Evolutionary conservation across 129 eudicot genomes (phyloP).

Genomic region (Lonicera japonica): DNA sequence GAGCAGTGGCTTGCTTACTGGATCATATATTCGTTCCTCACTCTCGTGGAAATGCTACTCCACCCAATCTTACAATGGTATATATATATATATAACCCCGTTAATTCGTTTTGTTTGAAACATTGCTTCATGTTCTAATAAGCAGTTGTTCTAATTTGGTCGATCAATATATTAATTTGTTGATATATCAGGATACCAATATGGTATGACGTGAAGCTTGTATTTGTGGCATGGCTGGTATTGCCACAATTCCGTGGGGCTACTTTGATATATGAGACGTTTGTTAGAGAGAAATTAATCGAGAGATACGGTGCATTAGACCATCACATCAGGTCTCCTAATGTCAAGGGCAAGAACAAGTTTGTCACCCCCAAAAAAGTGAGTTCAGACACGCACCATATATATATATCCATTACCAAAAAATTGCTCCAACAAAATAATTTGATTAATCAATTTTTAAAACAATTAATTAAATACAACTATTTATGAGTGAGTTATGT

Average conservation of each 20-base stretch:
- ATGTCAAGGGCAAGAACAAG: conserved; percentile 54
- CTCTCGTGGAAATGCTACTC: conserved; percentile 80
- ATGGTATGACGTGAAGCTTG: conserved; percentile 70
- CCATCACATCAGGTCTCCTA: conserved; percentile 25
- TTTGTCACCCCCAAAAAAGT: conserved; percentile 45
- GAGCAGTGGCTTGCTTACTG: conserved; percentile 96
- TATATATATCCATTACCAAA: too few relatives aligned
- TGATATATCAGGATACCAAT: conserved; percentile 58
- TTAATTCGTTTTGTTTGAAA: too few relatives aligned
- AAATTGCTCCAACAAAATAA: too few relatives aligned
- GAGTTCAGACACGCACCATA: background rate
- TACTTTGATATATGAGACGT: conserved; percentile 75
- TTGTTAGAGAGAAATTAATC: conserved; percentile 67
- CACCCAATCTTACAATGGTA: conserved; percentile 74
- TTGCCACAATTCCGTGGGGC: conserved; percentile 93
- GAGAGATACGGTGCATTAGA: conserved; percentile 38
- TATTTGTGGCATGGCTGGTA: conserved; percentile 73
- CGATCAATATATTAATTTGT: too few relatives aligned
- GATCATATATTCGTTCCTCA: conserved; percentile 79
- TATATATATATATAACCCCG: too few relatives aligned
- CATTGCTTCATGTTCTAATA: too few relatives aligned
- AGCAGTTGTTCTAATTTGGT: too few relatives aligned
- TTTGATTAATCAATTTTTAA: too few relatives aligned
- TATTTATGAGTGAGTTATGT: too few relatives aligned
- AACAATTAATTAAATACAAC: too few relatives aligned